Evolutionary conservation across 352 stramenopile genomes (phyloP).

Genomic region (Globisporangium nagaii): DNA sequence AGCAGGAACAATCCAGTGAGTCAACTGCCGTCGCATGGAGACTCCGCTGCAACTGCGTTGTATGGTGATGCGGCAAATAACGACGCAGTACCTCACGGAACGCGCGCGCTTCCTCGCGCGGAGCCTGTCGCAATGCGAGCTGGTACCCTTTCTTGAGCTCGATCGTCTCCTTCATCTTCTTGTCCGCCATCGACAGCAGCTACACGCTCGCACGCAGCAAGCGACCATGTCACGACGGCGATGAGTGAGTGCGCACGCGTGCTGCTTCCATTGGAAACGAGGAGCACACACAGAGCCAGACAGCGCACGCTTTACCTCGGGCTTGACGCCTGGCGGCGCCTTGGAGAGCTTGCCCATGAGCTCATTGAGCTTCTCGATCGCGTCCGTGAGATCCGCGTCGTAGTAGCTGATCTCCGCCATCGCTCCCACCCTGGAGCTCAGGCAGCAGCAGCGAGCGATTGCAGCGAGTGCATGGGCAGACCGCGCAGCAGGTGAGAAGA

Average conservation of each 20-base stretch:
- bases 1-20: neutral
- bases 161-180: conserved; percentile 79
- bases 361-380: conserved; percentile 81
- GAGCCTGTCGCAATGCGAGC: conserved; percentile 68
- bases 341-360: conserved; percentile 81
- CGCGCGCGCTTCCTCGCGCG: conserved; percentile 52
- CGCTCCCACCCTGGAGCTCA: neutral
- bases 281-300: no score
- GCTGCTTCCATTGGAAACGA: no score
- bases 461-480: neutral
- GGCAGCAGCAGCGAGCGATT: neutral
- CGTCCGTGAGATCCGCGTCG: conserved; percentile 77
- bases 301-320: conserved; percentile 63
- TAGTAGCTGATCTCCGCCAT: conserved; percentile 89
- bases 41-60: no score
- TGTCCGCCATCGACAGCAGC: conserved; percentile 71
- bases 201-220: no score
- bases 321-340: conserved; percentile 58
- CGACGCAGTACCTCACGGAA: conserved; percentile 52
- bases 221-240: no score
- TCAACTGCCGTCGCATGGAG: no score
- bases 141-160: conserved; percentile 86
- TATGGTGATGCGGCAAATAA: no score
- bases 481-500: neutral
- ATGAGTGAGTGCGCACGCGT: no score